phyloP scores from a whole-genome alignment of 371 early-diverging fungal genomes.

The Rhizopus arrhizus region DNA sequence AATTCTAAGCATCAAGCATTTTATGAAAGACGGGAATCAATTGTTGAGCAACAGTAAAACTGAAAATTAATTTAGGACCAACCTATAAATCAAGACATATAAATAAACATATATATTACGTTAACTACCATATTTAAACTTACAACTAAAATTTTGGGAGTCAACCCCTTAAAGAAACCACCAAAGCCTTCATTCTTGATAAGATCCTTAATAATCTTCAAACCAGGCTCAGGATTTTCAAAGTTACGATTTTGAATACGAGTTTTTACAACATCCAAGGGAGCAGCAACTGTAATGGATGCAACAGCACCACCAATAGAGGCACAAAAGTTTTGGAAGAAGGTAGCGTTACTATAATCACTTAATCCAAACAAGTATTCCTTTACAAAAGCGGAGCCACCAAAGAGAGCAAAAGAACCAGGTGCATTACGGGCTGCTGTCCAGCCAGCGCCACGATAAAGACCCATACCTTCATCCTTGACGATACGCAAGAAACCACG shows the following conservation, averaged over 20 bases:
- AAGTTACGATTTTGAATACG: constrained; percentile 93
- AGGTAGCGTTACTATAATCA: constrained; percentile 92
- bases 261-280: constrained; percentile 98
- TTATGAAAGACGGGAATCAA: constrained; percentile 84
- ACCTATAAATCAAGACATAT: constrained; percentile 43
- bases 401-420: constrained; percentile 97
- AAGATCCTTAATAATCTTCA: constrained; percentile 84
- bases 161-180: constrained; percentile 97
- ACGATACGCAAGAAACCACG: constrained; percentile 83
- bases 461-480: constrained; percentile 86
- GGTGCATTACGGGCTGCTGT: constrained; percentile 98
- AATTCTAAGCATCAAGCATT: constrained; percentile 18
- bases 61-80: constrained; percentile 97
- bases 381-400: constrained; percentile 94
- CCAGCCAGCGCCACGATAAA: constrained; percentile 97
- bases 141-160: constrained; percentile 91
- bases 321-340: constrained; percentile 94
- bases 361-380: constrained; percentile 86
- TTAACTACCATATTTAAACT: not conserved
- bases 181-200: constrained; percentile 88
- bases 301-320: constrained; percentile 96
- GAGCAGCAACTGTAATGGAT: constrained; percentile 93
- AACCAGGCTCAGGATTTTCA: constrained; percentile 89
- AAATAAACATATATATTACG: no score
- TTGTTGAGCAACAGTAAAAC: constrained; percentile 95